Conservation (phyloP, 176 grass and related monocot species). For the Eleusine coracana region DNA sequence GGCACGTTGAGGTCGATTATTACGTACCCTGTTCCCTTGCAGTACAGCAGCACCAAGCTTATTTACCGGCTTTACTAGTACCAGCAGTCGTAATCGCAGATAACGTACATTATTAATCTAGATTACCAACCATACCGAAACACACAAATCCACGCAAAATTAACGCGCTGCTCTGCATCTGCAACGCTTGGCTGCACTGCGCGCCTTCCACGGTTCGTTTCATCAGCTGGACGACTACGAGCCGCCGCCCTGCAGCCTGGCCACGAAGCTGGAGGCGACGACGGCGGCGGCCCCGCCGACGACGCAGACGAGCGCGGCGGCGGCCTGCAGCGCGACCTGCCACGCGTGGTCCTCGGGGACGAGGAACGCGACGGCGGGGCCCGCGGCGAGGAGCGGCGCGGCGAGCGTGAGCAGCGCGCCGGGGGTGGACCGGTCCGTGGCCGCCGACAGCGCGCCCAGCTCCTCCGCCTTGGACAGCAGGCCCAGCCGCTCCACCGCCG, state of each 20-base stretch:
- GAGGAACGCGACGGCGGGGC: constrained; percentile 70
- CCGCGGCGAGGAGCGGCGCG: constrained; percentile 57
- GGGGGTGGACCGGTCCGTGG: constrained; percentile 72
- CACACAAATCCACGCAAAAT: no score
- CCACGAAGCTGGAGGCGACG: constrained; percentile 83
- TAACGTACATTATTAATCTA: no score
- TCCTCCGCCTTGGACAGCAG: constrained; percentile 95
- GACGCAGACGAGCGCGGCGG: constrained; percentile 62
- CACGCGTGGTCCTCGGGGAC: constrained; percentile 83
- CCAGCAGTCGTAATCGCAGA: no score
- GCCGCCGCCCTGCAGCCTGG: constrained; percentile 68
- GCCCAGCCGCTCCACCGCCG: constrained; percentile 74
- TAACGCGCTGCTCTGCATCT: no score
- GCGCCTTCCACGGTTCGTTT: no score
- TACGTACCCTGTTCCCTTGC: no score
- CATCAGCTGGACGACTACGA: constrained; percentile 48
- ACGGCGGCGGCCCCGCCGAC: constrained; percentile 76
- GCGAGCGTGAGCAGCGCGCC: constrained; percentile 62
- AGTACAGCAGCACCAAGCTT: no score
- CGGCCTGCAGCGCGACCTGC: constrained; percentile 80
- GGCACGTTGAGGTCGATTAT: no score
- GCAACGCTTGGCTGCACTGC: no score
- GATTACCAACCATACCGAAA: no score
- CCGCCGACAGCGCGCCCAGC: constrained; percentile 81
- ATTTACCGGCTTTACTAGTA: no score